Conservation (phyloP, 2,329 filamentous ascomycete species). For the Ascocoryne sarcoides region DNA sequence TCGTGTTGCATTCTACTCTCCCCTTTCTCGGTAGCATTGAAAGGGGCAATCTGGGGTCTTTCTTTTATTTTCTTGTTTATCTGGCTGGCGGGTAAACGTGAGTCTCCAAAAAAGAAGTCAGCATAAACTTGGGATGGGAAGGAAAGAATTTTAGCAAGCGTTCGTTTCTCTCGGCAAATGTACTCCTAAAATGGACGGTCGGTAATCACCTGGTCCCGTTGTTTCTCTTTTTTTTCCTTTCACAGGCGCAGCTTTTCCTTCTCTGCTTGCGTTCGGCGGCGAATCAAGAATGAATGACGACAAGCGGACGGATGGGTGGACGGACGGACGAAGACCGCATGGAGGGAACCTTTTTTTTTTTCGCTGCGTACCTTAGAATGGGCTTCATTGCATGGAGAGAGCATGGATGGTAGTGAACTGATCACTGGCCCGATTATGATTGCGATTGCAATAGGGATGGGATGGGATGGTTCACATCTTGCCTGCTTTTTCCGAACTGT, state of each 20-base stretch:
- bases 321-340: no score
- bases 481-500: no score
- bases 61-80: conserved; percentile 3
- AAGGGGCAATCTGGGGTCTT: conserved; percentile 6
- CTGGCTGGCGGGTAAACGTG: conserved; percentile 2
- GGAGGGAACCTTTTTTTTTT: not conserved
- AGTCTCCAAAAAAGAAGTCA: not conserved
- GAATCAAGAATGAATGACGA: no score
- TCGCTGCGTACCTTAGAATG: not conserved
- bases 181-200: no score
- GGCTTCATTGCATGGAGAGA: not conserved
- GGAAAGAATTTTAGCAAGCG: not conserved
- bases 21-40: conserved; percentile 16
- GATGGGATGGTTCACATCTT: no score
- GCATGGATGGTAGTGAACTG: not conserved
- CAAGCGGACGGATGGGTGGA: no score
- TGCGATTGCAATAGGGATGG: no score
- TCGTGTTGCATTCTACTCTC: conserved; percentile 17
- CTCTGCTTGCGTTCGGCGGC: no score
- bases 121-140: not conserved
- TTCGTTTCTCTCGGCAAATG: not conserved
- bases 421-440: no score
- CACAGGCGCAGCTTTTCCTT: no score
- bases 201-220: no score
- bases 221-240: no score